Evolutionary conservation across 768 basidiomycete species (phyloP), one percentile per base, ranked within the genome.

Genomic region (Leccinum sublutescens): DNA sequence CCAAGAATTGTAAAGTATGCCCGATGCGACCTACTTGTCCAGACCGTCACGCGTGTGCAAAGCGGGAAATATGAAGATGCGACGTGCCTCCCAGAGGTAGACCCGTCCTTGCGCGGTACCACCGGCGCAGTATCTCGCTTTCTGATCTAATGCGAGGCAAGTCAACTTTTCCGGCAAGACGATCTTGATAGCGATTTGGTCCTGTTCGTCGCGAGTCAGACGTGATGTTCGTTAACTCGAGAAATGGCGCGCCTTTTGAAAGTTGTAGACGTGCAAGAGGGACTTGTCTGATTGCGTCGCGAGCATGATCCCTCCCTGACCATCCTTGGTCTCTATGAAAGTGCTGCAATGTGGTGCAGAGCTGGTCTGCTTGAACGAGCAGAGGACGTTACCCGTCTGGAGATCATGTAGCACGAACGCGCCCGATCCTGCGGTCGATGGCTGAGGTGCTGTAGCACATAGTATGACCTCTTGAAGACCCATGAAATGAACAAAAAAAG

Each of bases 41-140:
- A 45, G 71, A 21, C 63, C 68, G 66, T 72, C 62, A 73, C 40
- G 54, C 52, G 14, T 3, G 29, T 17, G 50, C 50, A 58, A 10
- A 17, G 17, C 8, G 51, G 21, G n/a, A 21, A 29, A 23, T 52
- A 48, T n/a, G 58, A 19, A 57, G 50, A n/a, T 10, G 5, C 10
- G 57, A 81, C 86, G 66, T 64, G 88, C 95, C 90, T 98, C 95
- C 97, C 97, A 99, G 1, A 99, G 75, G 69, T 95, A 95, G 66
- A 98, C 83, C 54, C 95, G 85, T 31, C 97, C 97, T 67, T 90
- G 87, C 4, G 82, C 74, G 0, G 94, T 95, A 33, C 95, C 97
- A 25, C 90, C 95, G 0, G 91, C 95, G 66, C 91, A 94, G 65
- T 86, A 90, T 36, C 78, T 74, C 4, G 94, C 95, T 50, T 77